A percentile compares a stretch with the other conserved stretches of the same genome.
These are phyloP conservation scores for Leccinum arenicola DNA, from an alignment of 768 basidiomycete genomes.

Conservation along the genomic window DNA sequence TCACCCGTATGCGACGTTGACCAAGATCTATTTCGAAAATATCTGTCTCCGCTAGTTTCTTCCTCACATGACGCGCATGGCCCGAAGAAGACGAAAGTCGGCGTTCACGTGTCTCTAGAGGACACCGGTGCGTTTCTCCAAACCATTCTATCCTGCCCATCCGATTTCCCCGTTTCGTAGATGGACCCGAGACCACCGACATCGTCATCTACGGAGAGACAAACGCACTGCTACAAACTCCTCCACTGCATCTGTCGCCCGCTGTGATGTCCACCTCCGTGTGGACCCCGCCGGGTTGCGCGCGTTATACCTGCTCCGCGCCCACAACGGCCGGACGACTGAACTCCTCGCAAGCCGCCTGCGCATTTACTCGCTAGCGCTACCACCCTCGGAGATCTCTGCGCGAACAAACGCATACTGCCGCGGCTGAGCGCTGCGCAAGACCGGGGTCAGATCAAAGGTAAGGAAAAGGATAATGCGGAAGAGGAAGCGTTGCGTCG, in stretches of 20 bases:
- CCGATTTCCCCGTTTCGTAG: constrained; percentile 29
- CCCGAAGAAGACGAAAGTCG: constrained; percentile 41
- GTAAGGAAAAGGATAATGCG: constrained; percentile 13
- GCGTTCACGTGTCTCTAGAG: constrained; percentile 66
- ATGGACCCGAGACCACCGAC: constrained; percentile 67
- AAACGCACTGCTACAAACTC: constrained; percentile 9
- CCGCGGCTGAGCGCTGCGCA: constrained; percentile 8
- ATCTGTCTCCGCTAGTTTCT: constrained; percentile 37
- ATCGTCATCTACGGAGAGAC: constrained; percentile 54
- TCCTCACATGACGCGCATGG: constrained; percentile 21
- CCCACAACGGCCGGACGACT: constrained; percentile 69
- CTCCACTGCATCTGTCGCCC: constrained; percentile 7
- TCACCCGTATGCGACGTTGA: constrained; percentile 62
- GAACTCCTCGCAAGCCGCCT: constrained; percentile 44
- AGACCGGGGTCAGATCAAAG: constrained; percentile 7
- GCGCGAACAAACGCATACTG: constrained; percentile 24
- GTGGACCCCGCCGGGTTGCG: constrained; percentile 42
- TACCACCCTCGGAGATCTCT: constrained; percentile 14
- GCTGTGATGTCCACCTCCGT: constrained; percentile 19
- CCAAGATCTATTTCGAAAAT: constrained; percentile 68
- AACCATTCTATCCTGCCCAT: not conserved
- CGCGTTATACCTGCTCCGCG: constrained; percentile 48
- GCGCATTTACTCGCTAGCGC: constrained; percentile 17
- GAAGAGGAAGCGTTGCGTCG: constrained; percentile 33
- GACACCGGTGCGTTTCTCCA: constrained; percentile 48